Conservation (phyloP, 805 yeast genomes). For the Pichia nakasei region DNA sequence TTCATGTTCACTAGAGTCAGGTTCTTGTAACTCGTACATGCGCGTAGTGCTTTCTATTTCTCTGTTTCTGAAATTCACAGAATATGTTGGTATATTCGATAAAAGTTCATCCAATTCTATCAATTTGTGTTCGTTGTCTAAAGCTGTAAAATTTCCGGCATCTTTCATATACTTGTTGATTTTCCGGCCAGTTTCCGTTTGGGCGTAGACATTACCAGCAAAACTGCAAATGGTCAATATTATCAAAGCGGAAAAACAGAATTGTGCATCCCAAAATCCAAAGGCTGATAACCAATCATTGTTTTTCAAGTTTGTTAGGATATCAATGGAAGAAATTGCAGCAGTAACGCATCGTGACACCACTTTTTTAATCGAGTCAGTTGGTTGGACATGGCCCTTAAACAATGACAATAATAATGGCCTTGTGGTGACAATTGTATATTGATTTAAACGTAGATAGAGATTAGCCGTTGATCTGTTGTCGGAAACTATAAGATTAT, state of each 20-base stretch:
- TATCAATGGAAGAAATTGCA: constrained; percentile 8
- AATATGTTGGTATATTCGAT: constrained; percentile 4
- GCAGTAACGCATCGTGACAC: constrained; percentile 23
- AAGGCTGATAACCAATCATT: constrained; percentile 25
- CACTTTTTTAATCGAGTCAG: constrained; percentile 19
- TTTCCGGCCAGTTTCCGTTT: constrained; percentile 17
- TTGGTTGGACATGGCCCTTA: constrained; percentile 18
- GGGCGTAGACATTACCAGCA: constrained; percentile 16
- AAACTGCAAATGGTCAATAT: constrained; percentile 20
- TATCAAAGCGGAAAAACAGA: constrained; percentile 23
- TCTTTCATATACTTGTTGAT: constrained; percentile 18
- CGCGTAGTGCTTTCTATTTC: too few species aligned
- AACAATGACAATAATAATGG: constrained; percentile 26
- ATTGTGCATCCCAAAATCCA: constrained; percentile 30
- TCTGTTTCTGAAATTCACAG: not conserved
- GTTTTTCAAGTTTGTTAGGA: constrained; percentile 11
- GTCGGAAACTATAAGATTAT: constrained; percentile 12
- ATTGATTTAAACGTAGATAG: constrained; percentile 25
- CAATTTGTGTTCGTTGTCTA: constrained; percentile 23
- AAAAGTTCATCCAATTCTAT: constrained; percentile 16
- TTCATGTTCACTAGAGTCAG: too few species aligned
- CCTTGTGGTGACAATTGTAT: constrained; percentile 26
- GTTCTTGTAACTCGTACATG: too few species aligned
- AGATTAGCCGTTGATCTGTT: constrained; percentile 25
- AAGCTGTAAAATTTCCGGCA: constrained; percentile 26